Percentiles rank a stretch among this genome's conserved stretches.
Conservation (phyloP, 306 rosid species). For the Ziziphus jujuba region DNA sequence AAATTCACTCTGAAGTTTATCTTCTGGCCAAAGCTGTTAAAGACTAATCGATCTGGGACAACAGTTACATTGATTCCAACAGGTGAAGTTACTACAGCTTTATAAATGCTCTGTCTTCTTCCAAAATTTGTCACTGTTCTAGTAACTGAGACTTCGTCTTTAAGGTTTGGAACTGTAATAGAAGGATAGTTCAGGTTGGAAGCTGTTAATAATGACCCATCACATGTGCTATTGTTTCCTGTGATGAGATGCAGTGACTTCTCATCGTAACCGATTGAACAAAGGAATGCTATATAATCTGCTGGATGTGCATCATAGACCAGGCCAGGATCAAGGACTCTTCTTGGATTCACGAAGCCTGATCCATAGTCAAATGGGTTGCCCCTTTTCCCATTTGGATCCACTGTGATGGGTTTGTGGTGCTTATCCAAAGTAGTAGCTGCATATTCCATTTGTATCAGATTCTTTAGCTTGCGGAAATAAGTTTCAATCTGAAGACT, state of each 20-base stretch:
- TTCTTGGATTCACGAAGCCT: constrained; percentile 71
- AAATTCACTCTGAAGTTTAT: constrained; percentile 56
- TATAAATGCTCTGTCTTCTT: constrained; percentile 48
- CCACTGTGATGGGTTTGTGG: constrained; percentile 48
- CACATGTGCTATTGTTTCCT: constrained; percentile 65
- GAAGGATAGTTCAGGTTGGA: constrained; percentile 74
- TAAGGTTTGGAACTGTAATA: constrained; percentile 62
- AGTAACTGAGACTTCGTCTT: constrained; percentile 47
- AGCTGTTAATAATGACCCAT: constrained; percentile 45
- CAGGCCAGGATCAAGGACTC: constrained; percentile 72
- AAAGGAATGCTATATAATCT: constrained; percentile 61
- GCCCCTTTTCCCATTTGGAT: constrained; percentile 61
- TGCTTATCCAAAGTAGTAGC: constrained; percentile 69
- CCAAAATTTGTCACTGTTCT: constrained; percentile 75
- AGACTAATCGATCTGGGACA: constrained; percentile 51
- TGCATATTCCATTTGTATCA: constrained; percentile 43
- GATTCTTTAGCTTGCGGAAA: constrained; percentile 11
- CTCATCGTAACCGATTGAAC: constrained; percentile 68
- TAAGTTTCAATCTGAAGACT: background rate
- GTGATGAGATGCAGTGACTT: constrained; percentile 60
- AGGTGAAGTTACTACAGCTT: constrained; percentile 51
- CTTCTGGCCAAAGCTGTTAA: constrained; percentile 55
- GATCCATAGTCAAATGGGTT: constrained; percentile 77
- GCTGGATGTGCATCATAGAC: constrained; percentile 53
- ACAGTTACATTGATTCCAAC: constrained; percentile 66